Evolutionary conservation across 2,329 filamentous ascomycete species (phyloP).

Genomic region (Sclerotiophoma versabilis): DNA sequence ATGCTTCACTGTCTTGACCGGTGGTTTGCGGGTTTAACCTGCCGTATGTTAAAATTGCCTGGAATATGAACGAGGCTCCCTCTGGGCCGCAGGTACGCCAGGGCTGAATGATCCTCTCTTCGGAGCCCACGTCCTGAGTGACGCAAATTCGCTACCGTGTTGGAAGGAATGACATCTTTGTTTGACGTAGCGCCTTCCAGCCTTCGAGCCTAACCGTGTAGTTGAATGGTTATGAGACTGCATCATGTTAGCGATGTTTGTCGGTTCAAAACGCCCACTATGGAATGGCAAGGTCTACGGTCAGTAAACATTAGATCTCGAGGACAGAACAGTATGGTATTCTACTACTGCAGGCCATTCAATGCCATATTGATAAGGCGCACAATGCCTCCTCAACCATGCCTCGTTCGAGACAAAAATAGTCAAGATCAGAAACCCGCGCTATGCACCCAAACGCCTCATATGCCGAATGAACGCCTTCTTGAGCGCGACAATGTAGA

Average conservation of each 20-base stretch:
- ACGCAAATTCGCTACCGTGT: no score
- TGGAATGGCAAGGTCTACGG: background rate
- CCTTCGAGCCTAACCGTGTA: no score
- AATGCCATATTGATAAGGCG: slow-evolving; percentile 6
- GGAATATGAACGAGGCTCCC: no score
- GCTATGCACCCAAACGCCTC: slow-evolving; percentile 31
- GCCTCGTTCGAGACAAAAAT: slow-evolving; percentile 11
- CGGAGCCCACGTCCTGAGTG: no score
- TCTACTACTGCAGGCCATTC: slow-evolving; percentile 30
- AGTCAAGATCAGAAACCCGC: slow-evolving; percentile 14
- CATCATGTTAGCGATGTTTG: background rate
- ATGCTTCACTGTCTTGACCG: no score
- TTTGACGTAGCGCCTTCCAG: no score
- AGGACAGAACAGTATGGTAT: slow-evolving; percentile 9
- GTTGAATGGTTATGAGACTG: background rate
- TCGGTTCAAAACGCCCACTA: background rate
- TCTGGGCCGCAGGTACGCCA: no score
- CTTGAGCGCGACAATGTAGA: slow-evolving; percentile 2
- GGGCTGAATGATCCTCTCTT: no score
- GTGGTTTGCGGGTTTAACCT: no score
- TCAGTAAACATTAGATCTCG: background rate
- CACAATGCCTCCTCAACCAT: background rate
- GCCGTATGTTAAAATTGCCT: no score
- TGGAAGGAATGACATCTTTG: no score
- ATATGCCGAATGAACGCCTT: slow-evolving; percentile 22